Evolutionary conservation across 2,329 filamentous ascomycete genomes (phyloP).

Genomic region (Myriosclerotinia duriaeana): DNA sequence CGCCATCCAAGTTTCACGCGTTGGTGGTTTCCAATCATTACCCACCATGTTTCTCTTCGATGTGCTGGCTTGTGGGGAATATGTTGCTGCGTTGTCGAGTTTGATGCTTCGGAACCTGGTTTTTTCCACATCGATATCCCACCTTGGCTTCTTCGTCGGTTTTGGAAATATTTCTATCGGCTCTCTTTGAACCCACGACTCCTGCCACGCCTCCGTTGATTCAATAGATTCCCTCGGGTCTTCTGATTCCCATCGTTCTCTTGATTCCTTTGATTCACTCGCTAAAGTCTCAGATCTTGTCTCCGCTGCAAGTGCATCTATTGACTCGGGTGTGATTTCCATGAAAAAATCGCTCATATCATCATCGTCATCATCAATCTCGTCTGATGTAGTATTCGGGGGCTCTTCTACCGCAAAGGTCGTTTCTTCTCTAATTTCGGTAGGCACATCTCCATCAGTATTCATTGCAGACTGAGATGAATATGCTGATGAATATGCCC

Average conservation of each 20-base stretch:
- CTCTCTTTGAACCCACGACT: slow-evolving; percentile 1
- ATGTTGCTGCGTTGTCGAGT: slow-evolving; percentile 21
- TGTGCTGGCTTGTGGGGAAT: slow-evolving; percentile 23
- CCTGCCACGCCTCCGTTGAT: background rate
- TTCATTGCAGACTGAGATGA: background rate
- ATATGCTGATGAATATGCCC: slow-evolving; percentile 8
- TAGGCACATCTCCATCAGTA: background rate
- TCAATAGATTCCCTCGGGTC: background rate
- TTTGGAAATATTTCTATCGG: slow-evolving; percentile 11
- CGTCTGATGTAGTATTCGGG: background rate
- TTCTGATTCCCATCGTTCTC: slow-evolving; percentile 1
- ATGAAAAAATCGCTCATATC: slow-evolving; percentile 31
- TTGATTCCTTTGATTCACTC: background rate
- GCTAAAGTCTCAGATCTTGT: slow-evolving; percentile 12
- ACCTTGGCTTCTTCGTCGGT: slow-evolving; percentile 13
- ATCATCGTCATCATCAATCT: background rate
- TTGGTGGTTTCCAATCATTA: slow-evolving; percentile 29
- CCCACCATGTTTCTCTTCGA: slow-evolving; percentile 11
- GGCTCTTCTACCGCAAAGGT: background rate
- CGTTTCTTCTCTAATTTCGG: background rate
- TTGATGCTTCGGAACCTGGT: slow-evolving; percentile 18
- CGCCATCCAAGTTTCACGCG: slow-evolving; percentile 63
- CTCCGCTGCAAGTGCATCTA: slow-evolving; percentile 40
- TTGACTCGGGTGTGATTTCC: slow-evolving; percentile 42
- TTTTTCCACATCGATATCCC: slow-evolving; percentile 5